Evolutionary conservation across 2,329 filamentous ascomycete species (phyloP).

Genomic region (Colletotrichum sp.): DNA sequence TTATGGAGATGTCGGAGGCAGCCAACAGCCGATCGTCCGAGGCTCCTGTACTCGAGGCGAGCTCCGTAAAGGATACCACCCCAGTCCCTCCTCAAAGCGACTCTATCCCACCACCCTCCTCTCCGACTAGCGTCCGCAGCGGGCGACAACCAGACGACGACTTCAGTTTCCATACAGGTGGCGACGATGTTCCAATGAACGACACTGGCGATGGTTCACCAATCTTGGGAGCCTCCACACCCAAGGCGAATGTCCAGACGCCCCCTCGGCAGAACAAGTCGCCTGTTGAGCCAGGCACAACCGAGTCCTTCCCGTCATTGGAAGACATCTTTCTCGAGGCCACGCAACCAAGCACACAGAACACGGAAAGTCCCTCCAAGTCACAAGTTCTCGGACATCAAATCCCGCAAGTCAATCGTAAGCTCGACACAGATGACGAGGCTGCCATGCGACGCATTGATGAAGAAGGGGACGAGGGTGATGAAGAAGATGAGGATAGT

Average conservation of each 20-base stretch:
- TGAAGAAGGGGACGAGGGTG: constrained; percentile 20
- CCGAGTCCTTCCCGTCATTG: constrained; percentile 36
- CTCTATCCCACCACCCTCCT: constrained; percentile 31
- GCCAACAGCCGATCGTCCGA: constrained; percentile 1
- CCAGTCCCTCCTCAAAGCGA: neutral
- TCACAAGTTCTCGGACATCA: constrained; percentile 28
- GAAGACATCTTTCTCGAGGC: constrained; percentile 47
- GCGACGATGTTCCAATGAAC: constrained; percentile 27
- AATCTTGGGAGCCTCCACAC: neutral
- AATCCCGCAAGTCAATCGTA: constrained; percentile 29
- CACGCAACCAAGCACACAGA: constrained; percentile 35
- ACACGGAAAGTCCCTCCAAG: constrained; percentile 32
- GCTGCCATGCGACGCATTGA: constrained; percentile 50
- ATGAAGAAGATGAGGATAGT: accelerated
- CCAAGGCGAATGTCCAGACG: neutral
- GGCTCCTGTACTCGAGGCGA: constrained; percentile 2
- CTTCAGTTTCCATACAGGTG: constrained; percentile 38
- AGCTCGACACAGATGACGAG: constrained; percentile 43
- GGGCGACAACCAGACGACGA: constrained; percentile 55
- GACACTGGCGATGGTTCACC: neutral
- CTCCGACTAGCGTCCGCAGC: constrained; percentile 47
- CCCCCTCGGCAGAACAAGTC: neutral
- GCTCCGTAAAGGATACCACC: neutral
- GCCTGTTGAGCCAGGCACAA: constrained; percentile 16
- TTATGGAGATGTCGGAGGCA: constrained; percentile 27